A percentile compares a stretch with the other conserved stretches of the same genome.
Evolutionary conservation across 2,329 filamentous ascomycete genomes (phyloP).

Genomic region (Xylaria sp.): DNA sequence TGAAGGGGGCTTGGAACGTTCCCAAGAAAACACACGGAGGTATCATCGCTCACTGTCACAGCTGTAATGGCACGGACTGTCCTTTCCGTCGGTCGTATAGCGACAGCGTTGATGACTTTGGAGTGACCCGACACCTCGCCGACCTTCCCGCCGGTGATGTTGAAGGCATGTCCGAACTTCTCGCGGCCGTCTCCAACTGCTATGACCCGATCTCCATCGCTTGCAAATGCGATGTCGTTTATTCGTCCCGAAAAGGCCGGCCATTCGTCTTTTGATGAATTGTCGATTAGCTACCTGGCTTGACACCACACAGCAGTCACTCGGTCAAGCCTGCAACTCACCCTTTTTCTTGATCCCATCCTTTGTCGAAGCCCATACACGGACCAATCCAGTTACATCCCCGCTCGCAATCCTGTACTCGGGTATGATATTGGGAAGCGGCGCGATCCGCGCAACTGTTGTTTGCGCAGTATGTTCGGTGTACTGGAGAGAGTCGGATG

Average conservation of each 20-base stretch:
- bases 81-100: constrained; percentile 77
- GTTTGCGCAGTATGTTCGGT: constrained; percentile 88
- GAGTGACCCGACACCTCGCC: constrained; percentile 94
- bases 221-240: constrained; percentile 97
- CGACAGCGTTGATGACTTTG: constrained; percentile 88
- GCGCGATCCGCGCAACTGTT: constrained; percentile 92
- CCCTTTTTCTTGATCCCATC: constrained; percentile 80
- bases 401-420: constrained; percentile 90
- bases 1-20: constrained; percentile 85
- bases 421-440: constrained; percentile 67
- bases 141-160: constrained; percentile 94
- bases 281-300: constrained; percentile 29
- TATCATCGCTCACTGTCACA: constrained; percentile 91
- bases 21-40: constrained; percentile 88
- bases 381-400: constrained; percentile 83
- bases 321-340: constrained; percentile 35
- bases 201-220: constrained; percentile 94
- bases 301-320: neutral
- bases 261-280: constrained; percentile 74
- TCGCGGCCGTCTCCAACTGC: constrained; percentile 96
- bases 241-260: constrained; percentile 93
- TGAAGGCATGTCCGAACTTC: constrained; percentile 92
- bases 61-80: constrained; percentile 80
- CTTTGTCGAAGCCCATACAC: constrained; percentile 92
- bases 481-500: constrained; percentile 86